phyloP scores from a whole-genome alignment of 1,284 basidiomycete genomes.

The Ceratobasidium sp. region DNA sequence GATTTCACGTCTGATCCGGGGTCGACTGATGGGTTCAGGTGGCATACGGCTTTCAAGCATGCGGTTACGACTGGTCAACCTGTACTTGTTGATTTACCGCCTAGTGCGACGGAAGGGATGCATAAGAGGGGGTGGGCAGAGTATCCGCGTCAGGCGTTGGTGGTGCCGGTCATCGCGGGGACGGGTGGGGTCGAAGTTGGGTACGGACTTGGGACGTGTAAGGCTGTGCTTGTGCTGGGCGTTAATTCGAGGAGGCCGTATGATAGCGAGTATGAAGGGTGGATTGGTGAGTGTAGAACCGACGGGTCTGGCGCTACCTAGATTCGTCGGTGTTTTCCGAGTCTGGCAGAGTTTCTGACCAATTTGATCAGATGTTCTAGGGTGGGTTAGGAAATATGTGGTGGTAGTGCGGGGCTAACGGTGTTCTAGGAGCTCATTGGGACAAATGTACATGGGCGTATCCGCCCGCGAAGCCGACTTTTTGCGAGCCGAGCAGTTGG shows the following conservation, averaged over 20 bases:
- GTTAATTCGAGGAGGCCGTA: conserved; percentile 40
- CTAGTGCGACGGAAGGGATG: conserved; percentile 6
- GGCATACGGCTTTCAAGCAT: conserved; percentile 16
- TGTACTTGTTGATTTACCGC: not conserved
- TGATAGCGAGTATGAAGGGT: conserved; percentile 36
- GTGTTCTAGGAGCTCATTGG: conserved; percentile 15
- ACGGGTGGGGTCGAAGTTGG: conserved; percentile 37
- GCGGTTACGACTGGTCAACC: conserved; percentile 30
- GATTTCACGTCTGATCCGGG: not conserved
- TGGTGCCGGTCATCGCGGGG: conserved; percentile 26
- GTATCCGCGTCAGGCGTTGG: conserved; percentile 29
- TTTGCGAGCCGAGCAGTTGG: conserved; percentile 43
- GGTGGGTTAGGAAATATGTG: not conserved
- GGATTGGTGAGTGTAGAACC: conserved; percentile 28
- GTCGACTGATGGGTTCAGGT: not conserved
- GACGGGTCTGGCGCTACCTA: too few relatives aligned
- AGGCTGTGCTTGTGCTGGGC: conserved; percentile 37
- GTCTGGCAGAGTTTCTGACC: not conserved
- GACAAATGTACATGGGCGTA: conserved; percentile 27
- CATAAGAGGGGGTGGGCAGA: conserved; percentile 28
- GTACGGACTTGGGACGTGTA: conserved; percentile 24
- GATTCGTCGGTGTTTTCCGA: not conserved
- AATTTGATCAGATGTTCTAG: conserved; percentile 15
- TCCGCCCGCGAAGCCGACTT: conserved; percentile 20
- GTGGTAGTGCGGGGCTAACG: not conserved